Evolutionary conservation across 2,329 filamentous ascomycete species (phyloP), one percentile per base, ranked within the genome.

Genomic region (Drechslerella stenobrocha): DNA sequence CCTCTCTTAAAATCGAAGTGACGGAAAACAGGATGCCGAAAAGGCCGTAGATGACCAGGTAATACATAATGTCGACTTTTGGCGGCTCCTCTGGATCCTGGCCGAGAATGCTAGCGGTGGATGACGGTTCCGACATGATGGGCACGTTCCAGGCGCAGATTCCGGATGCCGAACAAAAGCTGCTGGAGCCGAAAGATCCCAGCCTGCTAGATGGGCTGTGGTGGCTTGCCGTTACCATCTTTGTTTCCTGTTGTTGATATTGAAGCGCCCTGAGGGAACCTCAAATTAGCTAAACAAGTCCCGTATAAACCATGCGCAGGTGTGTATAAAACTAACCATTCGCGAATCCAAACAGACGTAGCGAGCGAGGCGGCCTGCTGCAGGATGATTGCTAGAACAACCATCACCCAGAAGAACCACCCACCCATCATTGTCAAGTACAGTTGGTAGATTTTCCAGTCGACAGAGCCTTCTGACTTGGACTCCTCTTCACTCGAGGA

Each of bases 351-450:
- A 51, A 96, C 78, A 73, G 93, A 96, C 32, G 90, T 95, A 0
- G 87, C 89, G 1, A 97, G 87, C 22, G 88, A 88, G 2, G 88
- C 87, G 30, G 96, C 76, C 75, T 98, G 93, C 75, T 96, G 91
- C 44, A 87, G 78, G 24, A 82, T 81, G 74, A 98, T 97, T 34
- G 91, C 86, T 2, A 85, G 71, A 11, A 85, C 77, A 18, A 91
- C 88, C 32, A 88, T 78, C 47, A 87, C 76, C 93, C 93, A 98
- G 78, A 95, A 98, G 81, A 89, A 91, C 89, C 90, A 96, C 2
- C 87, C 82, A n/a, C 93, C 93, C 93, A 98, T 98, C 70, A 91
- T 84, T 64, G 78, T 79, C 15, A 98, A 82, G 75, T 98, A 98
- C 75, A 95, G 84, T 67, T 85, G 80, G 73, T 98, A 87, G 52